Evolutionary conservation across 2,329 filamentous ascomycete species (phyloP), one percentile per base, ranked within the genome.

Genomic region (Trichoderma sp.): DNA sequence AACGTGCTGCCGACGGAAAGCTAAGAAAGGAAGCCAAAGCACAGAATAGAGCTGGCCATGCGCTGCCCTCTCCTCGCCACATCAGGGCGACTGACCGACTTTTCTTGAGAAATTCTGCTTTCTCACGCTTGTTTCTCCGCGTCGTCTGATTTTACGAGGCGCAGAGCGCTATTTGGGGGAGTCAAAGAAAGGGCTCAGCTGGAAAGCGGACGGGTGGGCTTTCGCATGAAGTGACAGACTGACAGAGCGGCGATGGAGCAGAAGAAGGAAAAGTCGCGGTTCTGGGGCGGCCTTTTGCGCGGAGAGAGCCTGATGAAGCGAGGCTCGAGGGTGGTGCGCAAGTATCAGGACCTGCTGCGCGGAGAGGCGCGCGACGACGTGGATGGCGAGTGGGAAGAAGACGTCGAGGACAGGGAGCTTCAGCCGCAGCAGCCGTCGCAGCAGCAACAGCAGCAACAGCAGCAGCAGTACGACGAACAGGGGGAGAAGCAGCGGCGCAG

Each of bases 211-310:
- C 47, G 26, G 39, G 48, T 55, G 41, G 59, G 28, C 19, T 61
- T 45, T 47, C 17, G 26, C 39, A 26, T 44, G 58, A 61, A 39
- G 39, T 24, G 34, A 39, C 39, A n/a, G 50, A n/a, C 19, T 26
- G n/a, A 19, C 67, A 39, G 34, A 39, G 34, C 34, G 68, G 72
- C 69, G 68, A 77, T 76, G 76, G 72, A 76, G 47, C 76, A 59
- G 72, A 72, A 59, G 69, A 67, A 69, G 60, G 77, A 78, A 70
- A 80, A 80, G 74, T 81, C 78, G 69, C 75, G 79, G 56, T 81
- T 84, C 67, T 81, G 79, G 80, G 76, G 78, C 39, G 77, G 76
- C 66, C 74, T 87, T 63, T 78, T 86, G 69, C 80, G 83, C 68
- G 80, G 76, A 67, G 78, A 78, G 67, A 83, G 80, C 72, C 75